These are phyloP conservation scores for Lentinus tigrinus DNA, from an alignment of 768 basidiomycete species.

Conservation along the genomic window DNA sequence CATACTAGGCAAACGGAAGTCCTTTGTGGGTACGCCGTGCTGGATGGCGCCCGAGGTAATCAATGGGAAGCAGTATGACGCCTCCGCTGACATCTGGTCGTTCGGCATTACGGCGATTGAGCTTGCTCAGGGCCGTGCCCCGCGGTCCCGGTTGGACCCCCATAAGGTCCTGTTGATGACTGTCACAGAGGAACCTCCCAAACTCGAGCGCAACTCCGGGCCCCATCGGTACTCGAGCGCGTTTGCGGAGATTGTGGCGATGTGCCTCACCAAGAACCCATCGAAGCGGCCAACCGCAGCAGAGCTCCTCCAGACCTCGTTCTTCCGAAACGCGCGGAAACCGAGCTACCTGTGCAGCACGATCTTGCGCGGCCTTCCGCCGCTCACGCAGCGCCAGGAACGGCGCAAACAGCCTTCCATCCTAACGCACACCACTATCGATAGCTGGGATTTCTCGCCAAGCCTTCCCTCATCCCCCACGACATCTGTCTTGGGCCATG, in stretches of 20 bases:
- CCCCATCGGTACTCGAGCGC: conserved; percentile 72
- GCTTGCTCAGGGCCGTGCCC: conserved; percentile 82
- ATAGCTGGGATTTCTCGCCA: conserved; percentile 79
- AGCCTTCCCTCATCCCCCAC: conserved; percentile 32
- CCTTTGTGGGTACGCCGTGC: conserved; percentile 95
- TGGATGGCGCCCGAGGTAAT: conserved; percentile 99
- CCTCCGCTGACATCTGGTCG: conserved; percentile 92
- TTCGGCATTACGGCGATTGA: conserved; percentile 96
- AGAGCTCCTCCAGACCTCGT: conserved; percentile 71
- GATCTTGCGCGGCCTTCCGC: conserved; percentile 74
- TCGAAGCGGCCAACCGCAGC: conserved; percentile 73
- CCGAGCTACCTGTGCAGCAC: conserved; percentile 74
- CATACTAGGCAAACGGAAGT: conserved; percentile 74
- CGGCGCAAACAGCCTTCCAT: conserved; percentile 44
- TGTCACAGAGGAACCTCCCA: conserved; percentile 77
- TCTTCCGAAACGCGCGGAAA: conserved; percentile 80
- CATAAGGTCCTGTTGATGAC: conserved; percentile 75
- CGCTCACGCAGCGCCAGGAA: conserved; percentile 72
- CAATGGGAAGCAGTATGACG: conserved; percentile 79
- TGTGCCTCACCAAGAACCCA: conserved; percentile 85
- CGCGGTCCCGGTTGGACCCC: conserved; percentile 74
- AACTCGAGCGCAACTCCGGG: conserved; percentile 70
- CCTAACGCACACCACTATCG: conserved; percentile 51
- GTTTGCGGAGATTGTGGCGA: conserved; percentile 81
- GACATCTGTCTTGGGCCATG: conserved; percentile 26